Conservation (phyloP, 2,329 filamentous ascomycete species). For the Didymella segeticola region DNA sequence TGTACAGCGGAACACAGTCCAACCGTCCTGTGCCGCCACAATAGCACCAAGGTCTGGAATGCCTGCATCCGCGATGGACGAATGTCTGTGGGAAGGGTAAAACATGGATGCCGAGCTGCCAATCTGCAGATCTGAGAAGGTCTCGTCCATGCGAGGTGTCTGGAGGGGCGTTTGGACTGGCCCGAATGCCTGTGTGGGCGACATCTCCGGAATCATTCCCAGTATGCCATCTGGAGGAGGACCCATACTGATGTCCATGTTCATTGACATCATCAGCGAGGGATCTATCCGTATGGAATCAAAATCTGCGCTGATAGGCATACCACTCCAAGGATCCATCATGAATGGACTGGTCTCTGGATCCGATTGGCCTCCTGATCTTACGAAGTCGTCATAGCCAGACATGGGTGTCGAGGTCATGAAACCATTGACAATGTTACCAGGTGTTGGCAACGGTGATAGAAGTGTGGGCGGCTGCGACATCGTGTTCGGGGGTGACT, state of each 20-base stretch:
- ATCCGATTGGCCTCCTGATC: slow-evolving; percentile 51
- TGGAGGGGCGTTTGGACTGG: slow-evolving; percentile 56
- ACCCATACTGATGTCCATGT: slow-evolving; percentile 54
- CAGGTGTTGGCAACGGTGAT: slow-evolving; percentile 49
- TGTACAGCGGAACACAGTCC: slow-evolving; percentile 61
- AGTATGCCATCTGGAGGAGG: slow-evolving; percentile 51
- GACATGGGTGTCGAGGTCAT: slow-evolving; percentile 55
- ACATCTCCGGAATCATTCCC: slow-evolving; percentile 55
- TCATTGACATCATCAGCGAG: slow-evolving; percentile 54
- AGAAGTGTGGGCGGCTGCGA: slow-evolving; percentile 38
- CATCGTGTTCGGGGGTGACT: slow-evolving; percentile 46
- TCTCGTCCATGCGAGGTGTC: slow-evolving; percentile 55
- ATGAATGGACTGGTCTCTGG: slow-evolving; percentile 55
- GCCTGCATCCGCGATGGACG: slow-evolving; percentile 48
- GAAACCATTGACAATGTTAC: slow-evolving; percentile 49
- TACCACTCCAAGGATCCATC: slow-evolving; percentile 56
- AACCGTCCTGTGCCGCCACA: slow-evolving; percentile 59
- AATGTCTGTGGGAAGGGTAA: slow-evolving; percentile 49
- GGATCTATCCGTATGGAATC: slow-evolving; percentile 55
- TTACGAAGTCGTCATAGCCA: slow-evolving; percentile 55
- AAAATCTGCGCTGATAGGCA: slow-evolving; percentile 54
- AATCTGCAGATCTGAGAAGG: slow-evolving; percentile 56
- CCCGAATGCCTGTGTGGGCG: slow-evolving; percentile 45
- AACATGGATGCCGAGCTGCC: slow-evolving; percentile 52
- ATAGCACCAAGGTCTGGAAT: slow-evolving; percentile 56